A percentile compares a stretch with the other conserved stretches of the same genome.
Conservation (phyloP, 179 eudicot genomes). For the Gypsophila paniculata region DNA sequence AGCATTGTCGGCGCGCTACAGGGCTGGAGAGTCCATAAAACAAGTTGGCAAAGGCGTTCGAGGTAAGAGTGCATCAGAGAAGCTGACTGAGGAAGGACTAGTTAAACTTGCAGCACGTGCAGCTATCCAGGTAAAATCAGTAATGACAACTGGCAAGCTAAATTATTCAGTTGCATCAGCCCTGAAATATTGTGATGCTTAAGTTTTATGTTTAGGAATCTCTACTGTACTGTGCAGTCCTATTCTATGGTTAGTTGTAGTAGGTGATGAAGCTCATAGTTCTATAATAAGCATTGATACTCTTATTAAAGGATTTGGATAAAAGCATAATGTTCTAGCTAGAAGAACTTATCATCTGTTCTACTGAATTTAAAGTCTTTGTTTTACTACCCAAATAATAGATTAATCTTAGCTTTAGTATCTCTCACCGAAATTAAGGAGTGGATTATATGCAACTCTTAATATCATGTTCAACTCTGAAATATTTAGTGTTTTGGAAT, state of each 20-base stretch:
- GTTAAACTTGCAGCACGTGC: conserved; percentile 90
- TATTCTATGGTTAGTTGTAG: neutral
- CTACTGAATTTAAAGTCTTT: conserved; percentile 5
- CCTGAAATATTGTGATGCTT: neutral
- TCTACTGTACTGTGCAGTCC: too few species aligned
- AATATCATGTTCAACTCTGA: conserved; percentile 12
- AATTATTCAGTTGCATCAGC: neutral
- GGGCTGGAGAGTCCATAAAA: conserved; percentile 64
- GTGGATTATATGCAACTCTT: neutral
- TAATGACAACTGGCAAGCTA: neutral
- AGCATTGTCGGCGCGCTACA: conserved; percentile 76
- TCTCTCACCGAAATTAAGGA: neutral
- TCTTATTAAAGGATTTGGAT: neutral
- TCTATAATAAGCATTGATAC: neutral
- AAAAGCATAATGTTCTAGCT: neutral
- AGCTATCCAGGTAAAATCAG: conserved; percentile 67
- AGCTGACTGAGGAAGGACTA: conserved; percentile 93
- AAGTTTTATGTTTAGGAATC: too few species aligned
- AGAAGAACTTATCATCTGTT: too few species aligned
- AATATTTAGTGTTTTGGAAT: neutral
- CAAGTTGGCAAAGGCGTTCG: conserved; percentile 70
- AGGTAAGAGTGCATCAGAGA: conserved; percentile 81
- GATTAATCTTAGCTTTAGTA: neutral
- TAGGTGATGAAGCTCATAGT: conserved; percentile 1
- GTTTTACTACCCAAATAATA: conserved; percentile 3